phyloP scores from a whole-genome alignment of 192 early-diverging fungal species.

The Coemansia sp. region DNA sequence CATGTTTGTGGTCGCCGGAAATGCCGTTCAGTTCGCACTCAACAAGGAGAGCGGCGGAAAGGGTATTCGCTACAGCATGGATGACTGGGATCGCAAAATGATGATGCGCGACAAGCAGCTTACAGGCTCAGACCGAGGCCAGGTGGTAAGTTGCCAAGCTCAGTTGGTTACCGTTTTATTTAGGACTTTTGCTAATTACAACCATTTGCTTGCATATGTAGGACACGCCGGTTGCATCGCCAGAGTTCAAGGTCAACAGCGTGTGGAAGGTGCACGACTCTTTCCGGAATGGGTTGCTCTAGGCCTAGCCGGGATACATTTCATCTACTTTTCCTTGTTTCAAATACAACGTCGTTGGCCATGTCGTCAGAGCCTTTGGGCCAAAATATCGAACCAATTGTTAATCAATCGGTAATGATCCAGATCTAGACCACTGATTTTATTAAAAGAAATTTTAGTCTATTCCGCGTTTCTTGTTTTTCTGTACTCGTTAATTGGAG shows the following conservation, averaged over 20 bases:
- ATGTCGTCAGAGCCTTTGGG: background rate
- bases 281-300: slow-evolving; percentile 27
- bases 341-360: background rate
- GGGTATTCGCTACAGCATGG: slow-evolving; percentile 63
- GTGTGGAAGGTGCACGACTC: slow-evolving; percentile 66
- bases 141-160: slow-evolving; percentile 27
- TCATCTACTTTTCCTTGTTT: slow-evolving; percentile 15
- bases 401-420: background rate
- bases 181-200: background rate
- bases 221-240: slow-evolving; percentile 56
- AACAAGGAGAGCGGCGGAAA: slow-evolving; percentile 64
- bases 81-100: slow-evolving; percentile 78
- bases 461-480: background rate
- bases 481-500: background rate
- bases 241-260: slow-evolving; percentile 69
- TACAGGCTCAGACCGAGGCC: slow-evolving; percentile 68
- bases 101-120: slow-evolving; percentile 74
- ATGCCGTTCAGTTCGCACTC: slow-evolving; percentile 59
- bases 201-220: background rate
- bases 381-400: background rate
- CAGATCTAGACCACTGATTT: slow-evolving; percentile 8
- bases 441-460: slow-evolving; percentile 2
- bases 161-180: too few relatives aligned
- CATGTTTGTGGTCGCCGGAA: slow-evolving; percentile 65
- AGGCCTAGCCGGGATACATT: background rate